These are phyloP conservation scores for Microthlaspi erraticum DNA, from an alignment of 345 rosid genomes.

Conservation along the genomic window DNA sequence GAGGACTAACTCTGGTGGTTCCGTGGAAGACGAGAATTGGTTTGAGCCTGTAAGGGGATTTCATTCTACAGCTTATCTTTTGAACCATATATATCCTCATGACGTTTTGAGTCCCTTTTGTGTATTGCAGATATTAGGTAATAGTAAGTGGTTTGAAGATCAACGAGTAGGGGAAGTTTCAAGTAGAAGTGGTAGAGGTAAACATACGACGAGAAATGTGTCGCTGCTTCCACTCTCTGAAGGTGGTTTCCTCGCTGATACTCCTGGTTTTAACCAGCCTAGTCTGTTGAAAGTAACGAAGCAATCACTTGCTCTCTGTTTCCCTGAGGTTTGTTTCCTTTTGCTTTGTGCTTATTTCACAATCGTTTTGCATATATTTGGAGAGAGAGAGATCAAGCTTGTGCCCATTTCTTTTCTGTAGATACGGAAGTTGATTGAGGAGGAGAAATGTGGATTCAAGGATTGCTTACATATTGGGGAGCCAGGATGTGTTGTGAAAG, in stretches of 20 bases:
- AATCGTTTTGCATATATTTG: slow-evolving; percentile 11
- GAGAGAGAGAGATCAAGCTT: background rate
- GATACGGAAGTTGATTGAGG: slow-evolving; percentile 59
- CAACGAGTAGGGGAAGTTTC: slow-evolving; percentile 92
- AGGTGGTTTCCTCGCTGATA: slow-evolving; percentile 92
- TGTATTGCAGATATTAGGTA: slow-evolving; percentile 59
- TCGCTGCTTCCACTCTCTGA: slow-evolving; percentile 74
- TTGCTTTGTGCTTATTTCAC: slow-evolving; percentile 1
- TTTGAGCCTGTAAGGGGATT: slow-evolving; percentile 73
- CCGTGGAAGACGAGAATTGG: slow-evolving; percentile 59
- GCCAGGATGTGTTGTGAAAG: slow-evolving; percentile 79
- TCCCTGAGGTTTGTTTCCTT: slow-evolving; percentile 75
- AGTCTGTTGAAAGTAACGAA: slow-evolving; percentile 88
- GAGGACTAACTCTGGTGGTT: slow-evolving; percentile 55
- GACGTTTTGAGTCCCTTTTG: slow-evolving; percentile 8
- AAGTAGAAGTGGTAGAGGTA: slow-evolving; percentile 80
- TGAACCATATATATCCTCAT: background rate
- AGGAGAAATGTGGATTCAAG: slow-evolving; percentile 70
- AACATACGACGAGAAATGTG: slow-evolving; percentile 89
- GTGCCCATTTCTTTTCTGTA: slow-evolving; percentile 24
- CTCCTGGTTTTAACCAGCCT: slow-evolving; percentile 97
- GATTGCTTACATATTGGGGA: slow-evolving; percentile 89
- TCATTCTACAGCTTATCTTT: background rate
- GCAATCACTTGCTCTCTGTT: slow-evolving; percentile 78
- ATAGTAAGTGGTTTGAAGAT: slow-evolving; percentile 79